Conservation (phyloP, 768 basidiomycete species). For the Mycena vulgaris region DNA sequence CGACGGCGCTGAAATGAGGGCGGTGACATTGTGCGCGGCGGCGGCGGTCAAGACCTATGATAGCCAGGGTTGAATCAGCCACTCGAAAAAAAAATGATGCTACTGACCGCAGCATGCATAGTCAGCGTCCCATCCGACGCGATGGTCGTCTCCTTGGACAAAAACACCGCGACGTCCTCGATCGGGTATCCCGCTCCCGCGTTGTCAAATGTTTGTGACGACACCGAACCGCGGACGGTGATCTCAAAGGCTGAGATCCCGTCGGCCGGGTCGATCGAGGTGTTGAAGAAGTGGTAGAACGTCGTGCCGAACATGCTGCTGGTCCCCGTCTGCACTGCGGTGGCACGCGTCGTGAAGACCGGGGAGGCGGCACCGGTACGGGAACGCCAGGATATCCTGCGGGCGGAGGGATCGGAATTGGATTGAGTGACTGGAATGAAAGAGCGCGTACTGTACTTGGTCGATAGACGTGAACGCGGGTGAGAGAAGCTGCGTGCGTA, state of each 20-base stretch:
- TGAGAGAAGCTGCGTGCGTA: constrained; percentile 16
- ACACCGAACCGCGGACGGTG: background rate
- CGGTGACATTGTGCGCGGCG: constrained; percentile 13
- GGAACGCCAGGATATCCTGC: constrained; percentile 22
- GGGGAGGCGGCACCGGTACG: constrained; percentile 2
- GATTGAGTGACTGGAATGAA: background rate
- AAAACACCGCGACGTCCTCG: constrained; percentile 10
- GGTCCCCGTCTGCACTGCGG: background rate
- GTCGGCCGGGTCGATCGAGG: constrained; percentile 6
- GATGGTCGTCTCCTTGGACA: background rate
- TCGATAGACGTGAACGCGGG: background rate
- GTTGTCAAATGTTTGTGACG: background rate
- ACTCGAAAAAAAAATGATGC: background rate
- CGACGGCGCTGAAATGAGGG: constrained; percentile 14
- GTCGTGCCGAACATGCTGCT: constrained; percentile 37
- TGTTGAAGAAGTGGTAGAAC: constrained; percentile 34
- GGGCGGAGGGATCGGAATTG: background rate
- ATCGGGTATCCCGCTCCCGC: constrained; percentile 1
- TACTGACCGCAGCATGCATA: constrained; percentile 5
- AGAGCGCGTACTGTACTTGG: constrained; percentile 6
- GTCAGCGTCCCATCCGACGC: constrained; percentile 4
- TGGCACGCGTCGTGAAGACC: background rate
- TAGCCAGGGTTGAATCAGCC: background rate
- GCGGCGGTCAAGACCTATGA: constrained; percentile 6
- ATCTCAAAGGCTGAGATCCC: constrained; percentile 32